Percentiles rank a stretch among this genome's conserved stretches.
Evolutionary conservation across 2,329 filamentous ascomycete genomes (phyloP).

Genomic region (Trichoderma brevicompactum): DNA sequence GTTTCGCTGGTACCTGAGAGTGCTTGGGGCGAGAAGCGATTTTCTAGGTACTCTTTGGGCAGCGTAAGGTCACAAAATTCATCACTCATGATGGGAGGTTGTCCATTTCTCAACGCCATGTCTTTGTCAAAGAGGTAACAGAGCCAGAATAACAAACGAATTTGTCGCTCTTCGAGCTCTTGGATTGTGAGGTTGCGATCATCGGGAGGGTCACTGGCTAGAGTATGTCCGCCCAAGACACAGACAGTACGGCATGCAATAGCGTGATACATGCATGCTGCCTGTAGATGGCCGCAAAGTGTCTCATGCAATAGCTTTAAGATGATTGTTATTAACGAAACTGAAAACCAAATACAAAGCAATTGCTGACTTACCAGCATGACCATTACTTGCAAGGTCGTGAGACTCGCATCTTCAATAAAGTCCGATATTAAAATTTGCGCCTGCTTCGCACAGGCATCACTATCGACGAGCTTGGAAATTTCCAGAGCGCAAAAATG

Average conservation of each 20-base stretch:
- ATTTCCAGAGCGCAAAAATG: constrained; percentile 32
- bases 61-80: constrained; percentile 58
- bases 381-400: constrained; percentile 50
- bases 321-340: background rate
- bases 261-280: constrained; percentile 50
- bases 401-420: constrained; percentile 49
- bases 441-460: constrained; percentile 47
- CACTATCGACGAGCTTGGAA: constrained; percentile 43
- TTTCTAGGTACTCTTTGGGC: constrained; percentile 43
- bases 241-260: constrained; percentile 54
- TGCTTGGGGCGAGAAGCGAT: constrained; percentile 30
- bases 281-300: constrained; percentile 52
- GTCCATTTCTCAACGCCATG: constrained; percentile 56
- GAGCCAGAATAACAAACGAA: constrained; percentile 57
- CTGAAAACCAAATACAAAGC: background rate
- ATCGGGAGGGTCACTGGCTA: constrained; percentile 30
- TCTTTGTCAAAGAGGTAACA: constrained; percentile 61
- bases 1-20: constrained; percentile 2
- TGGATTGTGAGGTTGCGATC: constrained; percentile 29
- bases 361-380: constrained; percentile 50
- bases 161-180: constrained; percentile 41
- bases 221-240: constrained; percentile 52
- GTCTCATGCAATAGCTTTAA: constrained; percentile 49
- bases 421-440: constrained; percentile 49
- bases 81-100: constrained; percentile 55